Base-by-base conservation (phyloP, 2,329 filamentous ascomycete genomes). In the Aspergillus sp. region DNA sequence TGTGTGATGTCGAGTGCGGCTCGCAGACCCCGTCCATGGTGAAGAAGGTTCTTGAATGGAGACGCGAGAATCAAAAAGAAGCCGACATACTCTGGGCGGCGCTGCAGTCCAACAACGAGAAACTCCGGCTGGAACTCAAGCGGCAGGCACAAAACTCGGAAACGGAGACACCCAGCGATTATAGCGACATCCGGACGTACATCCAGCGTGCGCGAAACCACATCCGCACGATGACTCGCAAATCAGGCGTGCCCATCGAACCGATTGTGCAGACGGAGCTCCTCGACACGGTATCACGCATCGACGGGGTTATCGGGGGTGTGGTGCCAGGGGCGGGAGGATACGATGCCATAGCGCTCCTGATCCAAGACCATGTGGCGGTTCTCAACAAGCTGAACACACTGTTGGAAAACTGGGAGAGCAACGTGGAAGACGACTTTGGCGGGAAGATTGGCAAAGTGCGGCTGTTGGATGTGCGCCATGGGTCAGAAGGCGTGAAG, bases 1-100 rank as follows among this genome's bases (percentile, higher is more conserved):
- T 98, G 80, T 94, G 86, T 53, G 91, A 98, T 53, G 91, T 98
- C 5, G 85, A 93, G 55, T 94, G 88, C 53, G 91, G 91, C 19
- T 89, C 81, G 30, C 76, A 93, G 65, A 96, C 89, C 5, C 88
- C 93, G 0, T 75, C 86, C 10, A 96, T 98, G 91, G 91, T 95
- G 24, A 93, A 89, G 64, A 75, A 84, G 53, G 84, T 98, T 10
- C 69, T 96, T 3, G 72, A 74, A 19, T 98, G 91, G 91, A 71
- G 82, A 32, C 73, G 74, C 30, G 61, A 71, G 29, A 75, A 85
- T 13, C 63, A 69, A 0, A 69, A 70, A 2, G 73, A 70, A n/a
- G 79, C 86, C 2, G 74, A 75, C 40, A 50, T 59, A 39, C 67
- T 95, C 12, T 96, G 88, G 86, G 71, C 72, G 29, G 67, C 73